Evolutionary conservation across 2,329 filamentous ascomycete genomes (phyloP), one percentile per base, ranked within the genome.

Genomic region (Apiospora hydei): DNA sequence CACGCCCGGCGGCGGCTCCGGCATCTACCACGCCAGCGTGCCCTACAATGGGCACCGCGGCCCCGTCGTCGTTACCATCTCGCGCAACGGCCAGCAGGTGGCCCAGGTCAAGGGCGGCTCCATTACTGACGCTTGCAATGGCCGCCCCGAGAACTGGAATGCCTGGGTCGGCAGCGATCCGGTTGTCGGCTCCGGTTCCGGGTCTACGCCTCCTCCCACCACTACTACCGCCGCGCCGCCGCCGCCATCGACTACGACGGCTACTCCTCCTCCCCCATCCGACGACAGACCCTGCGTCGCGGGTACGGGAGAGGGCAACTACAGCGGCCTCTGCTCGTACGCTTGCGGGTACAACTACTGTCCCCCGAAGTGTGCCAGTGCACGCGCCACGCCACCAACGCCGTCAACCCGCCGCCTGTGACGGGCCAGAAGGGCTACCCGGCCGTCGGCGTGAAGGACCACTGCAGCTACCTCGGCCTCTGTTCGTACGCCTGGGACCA

Each of bases 101-200:
- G 74, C 77, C 0, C 70, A 72, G 41, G 70, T 82, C 51, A 69
- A 74, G 11, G 80, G 79, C 1, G 71, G 71, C 1, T 61, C 74
- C 4, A 80, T 82, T 72, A 76, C 73, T 0, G 74, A 70, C 3
- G 69, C 51, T 7, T 82, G 81, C 71, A 75, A 74, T 38, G 43
- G 72, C 34, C 74, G 73, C n/a, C 72, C 78, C 66, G 76, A 76
- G 18, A 83, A 83, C 74, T 83, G 76, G 74, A 83, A 83, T 75
- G 78, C 82, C 6, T 82, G 78, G 77, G 81, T 83, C 14, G 80
- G 79, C n/a, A 77, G 73, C 69, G 64, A n/a, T 38, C 34, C 38
- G 26, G 38, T 38, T 38, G 34, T 21, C 64, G 43, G 64, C 21
- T 26, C 64, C 21, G 24, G 41, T 38, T 30, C 64, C 21, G 26